A percentile compares a stretch with the other conserved stretches of the same genome.
Conservation (phyloP, 78 protist species). For the Chrysochromulina parva region DNA sequence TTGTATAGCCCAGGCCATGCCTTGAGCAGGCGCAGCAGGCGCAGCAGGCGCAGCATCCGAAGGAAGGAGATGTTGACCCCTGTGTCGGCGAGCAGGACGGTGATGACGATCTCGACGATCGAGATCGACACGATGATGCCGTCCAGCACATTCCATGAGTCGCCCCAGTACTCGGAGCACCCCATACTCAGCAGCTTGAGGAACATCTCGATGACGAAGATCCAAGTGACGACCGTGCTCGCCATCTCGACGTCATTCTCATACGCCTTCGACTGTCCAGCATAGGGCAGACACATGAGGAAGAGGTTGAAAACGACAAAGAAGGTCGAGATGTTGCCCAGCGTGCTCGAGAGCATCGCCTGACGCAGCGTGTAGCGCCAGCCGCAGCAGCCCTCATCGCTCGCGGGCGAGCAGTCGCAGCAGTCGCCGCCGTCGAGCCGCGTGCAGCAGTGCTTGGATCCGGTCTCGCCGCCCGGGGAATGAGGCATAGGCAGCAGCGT, state of each 20-base stretch:
- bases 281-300: not conserved
- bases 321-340: no score
- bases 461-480: no score
- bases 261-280: no score
- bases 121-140: conserved; percentile 11
- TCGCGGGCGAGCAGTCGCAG: no score
- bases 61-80: not conserved
- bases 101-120: not conserved
- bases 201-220: conserved; percentile 32
- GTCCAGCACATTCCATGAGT: conserved; percentile 25
- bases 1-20: not conserved
- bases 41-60: not conserved
- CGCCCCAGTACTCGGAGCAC: not conserved
- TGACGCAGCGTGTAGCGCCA: no score
- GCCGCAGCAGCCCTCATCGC: no score
- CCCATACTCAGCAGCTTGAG: conserved; percentile 40
- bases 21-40: conserved; percentile 1
- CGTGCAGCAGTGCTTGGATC: no score
- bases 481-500: no score
- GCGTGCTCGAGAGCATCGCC: no score
- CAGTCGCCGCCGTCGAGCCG: no score
- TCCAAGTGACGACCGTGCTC: not conserved
- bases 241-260: not conserved
- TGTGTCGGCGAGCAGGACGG: not conserved
- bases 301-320: not conserved